phyloP scores from a whole-genome alignment of 306 rosid species.

The Vigna nakashimae region DNA sequence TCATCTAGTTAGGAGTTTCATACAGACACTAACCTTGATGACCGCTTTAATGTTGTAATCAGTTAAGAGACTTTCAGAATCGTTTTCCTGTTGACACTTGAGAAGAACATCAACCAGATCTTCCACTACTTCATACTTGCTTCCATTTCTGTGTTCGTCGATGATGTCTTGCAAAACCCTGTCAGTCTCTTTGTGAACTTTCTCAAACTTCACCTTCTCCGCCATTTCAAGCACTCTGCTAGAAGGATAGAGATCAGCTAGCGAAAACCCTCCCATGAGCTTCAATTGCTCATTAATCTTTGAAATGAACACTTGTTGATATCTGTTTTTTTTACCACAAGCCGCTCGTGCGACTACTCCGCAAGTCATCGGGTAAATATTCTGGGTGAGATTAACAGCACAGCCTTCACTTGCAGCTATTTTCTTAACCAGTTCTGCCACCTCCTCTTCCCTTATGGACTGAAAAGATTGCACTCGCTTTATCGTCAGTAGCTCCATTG shows the following conservation, averaged over 20 bases:
- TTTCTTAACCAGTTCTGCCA: conserved; percentile 3
- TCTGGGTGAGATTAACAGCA: conserved; percentile 30
- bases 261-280: conserved; percentile 27
- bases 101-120: conserved; percentile 48
- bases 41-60: conserved; percentile 46
- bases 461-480: conserved; percentile 46
- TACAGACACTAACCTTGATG: conserved; percentile 16
- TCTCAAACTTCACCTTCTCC: neutral
- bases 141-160: conserved; percentile 25
- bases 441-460: conserved; percentile 44
- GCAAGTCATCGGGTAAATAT: conserved; percentile 6
- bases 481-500: conserved; percentile 30
- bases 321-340: conserved; percentile 22
- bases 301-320: conserved; percentile 11
- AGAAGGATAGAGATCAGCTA: conserved; percentile 45
- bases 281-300: conserved; percentile 17
- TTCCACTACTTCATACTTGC: neutral
- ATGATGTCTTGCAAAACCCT: conserved; percentile 38
- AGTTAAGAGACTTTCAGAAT: neutral
- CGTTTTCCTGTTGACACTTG: conserved; percentile 20
- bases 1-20: too few relatives aligned
- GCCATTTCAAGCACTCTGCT: conserved; percentile 15
- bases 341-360: conserved; percentile 11
- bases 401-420: conserved; percentile 41
- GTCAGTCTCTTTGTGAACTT: conserved; percentile 18